Percentiles rank a stretch among this genome's conserved stretches.
These are phyloP conservation scores for Vitis hybrid DNA, from an alignment of 177 flowering plant species.

Conservation along the genomic window DNA sequence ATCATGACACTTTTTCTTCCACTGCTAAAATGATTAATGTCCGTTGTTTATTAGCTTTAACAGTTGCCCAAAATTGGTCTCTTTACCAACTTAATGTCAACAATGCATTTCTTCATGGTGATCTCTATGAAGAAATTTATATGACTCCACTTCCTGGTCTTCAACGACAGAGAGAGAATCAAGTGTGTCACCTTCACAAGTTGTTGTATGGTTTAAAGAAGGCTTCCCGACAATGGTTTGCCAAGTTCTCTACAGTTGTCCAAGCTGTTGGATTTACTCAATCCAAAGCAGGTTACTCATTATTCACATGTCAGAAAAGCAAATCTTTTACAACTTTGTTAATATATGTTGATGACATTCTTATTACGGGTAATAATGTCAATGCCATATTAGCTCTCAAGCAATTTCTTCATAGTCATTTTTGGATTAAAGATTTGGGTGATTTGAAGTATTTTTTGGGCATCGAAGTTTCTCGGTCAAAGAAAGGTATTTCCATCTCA, in stretches of 20 bases:
- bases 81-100: not conserved
- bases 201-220: no score
- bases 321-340: not conserved
- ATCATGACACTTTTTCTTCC: constrained; percentile 1
- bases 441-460: not conserved
- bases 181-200: no score
- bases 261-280: no score
- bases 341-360: constrained; percentile 1
- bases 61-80: constrained; percentile 7
- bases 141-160: no score
- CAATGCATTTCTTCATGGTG: no score
- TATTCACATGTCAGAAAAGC: no score
- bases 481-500: not conserved
- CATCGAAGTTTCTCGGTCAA: not conserved
- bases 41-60: not conserved
- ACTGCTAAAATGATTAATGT: constrained; percentile 6
- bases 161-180: no score
- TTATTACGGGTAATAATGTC: not conserved
- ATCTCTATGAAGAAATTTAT: no score
- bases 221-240: no score
- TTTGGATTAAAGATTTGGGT: not conserved
- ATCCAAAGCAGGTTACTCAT: no score
- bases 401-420: not conserved
- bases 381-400: not conserved
- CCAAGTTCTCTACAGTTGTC: no score